Evolutionary conservation across 2,329 filamentous ascomycete species (phyloP), one percentile per base, ranked within the genome.

Genomic region (Didymella pomorum): DNA sequence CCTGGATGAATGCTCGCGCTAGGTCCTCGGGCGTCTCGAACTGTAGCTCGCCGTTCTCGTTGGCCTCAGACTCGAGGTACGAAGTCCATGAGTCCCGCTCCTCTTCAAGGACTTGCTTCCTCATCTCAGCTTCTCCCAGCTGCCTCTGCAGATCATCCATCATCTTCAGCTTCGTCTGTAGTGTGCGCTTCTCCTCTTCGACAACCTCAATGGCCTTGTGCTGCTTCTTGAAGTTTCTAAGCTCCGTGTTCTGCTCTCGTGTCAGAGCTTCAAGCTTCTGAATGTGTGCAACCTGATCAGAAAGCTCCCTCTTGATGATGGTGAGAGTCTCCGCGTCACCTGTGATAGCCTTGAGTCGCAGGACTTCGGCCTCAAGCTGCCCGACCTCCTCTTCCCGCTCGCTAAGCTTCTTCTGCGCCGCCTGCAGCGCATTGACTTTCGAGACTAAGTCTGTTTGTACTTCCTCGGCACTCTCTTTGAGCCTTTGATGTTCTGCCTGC

Each of bases 271-370:
- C 95, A 3, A 99, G 82, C 28, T 86, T 88, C 58, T 92, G 88
- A 64, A 97, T 96, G 71, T 98, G 93, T n/a, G 87, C 84, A 0
- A 99, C 91, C 72, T 98, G 95, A 64, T 97, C 93, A 0, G 90
- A 89, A 4, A 99, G 83, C 78, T 99, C 93, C 65, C 88, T 86
- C 74, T 94, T 92, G 67, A 99, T 90, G 31, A 97, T 87, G 5
- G 84, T 86, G 70, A 98, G 84, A 0, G 92, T 95, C 65, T 97
- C 93, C 0, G 88, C 87, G 73, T 97, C 94, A 10, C 90, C 92
- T 2, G 91, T 91, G 69, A 95, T 91, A 0, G 93, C 91, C 73
- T 94, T 97, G 5, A 97, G 80, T 29, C 89, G 85, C 52, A 97
- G 79, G 9, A 97, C 86, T 52, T 98, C 92, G 0, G 90, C 88